Percentiles rank a stretch among this genome's conserved stretches.
phyloP scores from a whole-genome alignment of 2,329 filamentous ascomycete species.

The Venturia pyrina region DNA sequence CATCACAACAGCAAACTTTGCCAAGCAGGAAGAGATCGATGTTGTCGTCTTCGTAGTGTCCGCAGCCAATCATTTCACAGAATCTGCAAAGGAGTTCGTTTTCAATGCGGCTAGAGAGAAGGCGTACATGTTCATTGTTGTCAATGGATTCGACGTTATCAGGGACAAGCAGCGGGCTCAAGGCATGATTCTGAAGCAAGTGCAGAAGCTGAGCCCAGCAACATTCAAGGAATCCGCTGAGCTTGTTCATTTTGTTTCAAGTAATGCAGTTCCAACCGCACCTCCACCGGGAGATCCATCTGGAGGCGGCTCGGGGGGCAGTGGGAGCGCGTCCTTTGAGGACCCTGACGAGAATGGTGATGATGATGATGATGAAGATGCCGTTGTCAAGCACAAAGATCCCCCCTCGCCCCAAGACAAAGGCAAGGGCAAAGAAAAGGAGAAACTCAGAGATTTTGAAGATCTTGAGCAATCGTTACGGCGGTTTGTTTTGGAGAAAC shows the following conservation, averaged over 20 bases:
- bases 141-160: slow-evolving; percentile 94
- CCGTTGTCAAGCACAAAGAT: slow-evolving; percentile 42
- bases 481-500: slow-evolving; percentile 90
- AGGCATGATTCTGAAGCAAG: slow-evolving; percentile 86
- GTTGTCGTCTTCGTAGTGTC: slow-evolving; percentile 98
- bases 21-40: slow-evolving; percentile 94
- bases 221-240: slow-evolving; percentile 90
- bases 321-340: slow-evolving; percentile 21
- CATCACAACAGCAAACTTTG: slow-evolving; percentile 95
- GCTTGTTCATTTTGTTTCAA: slow-evolving; percentile 95
- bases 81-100: slow-evolving; percentile 97
- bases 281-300: slow-evolving; percentile 47
- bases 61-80: slow-evolving; percentile 93
- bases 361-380: slow-evolving; percentile 44
- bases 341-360: slow-evolving; percentile 26
- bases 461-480: slow-evolving; percentile 79
- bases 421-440: slow-evolving; percentile 65
- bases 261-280: slow-evolving; percentile 77
- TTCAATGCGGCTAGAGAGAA: slow-evolving; percentile 92
- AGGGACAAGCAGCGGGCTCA: slow-evolving; percentile 83
- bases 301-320: slow-evolving; percentile 38
- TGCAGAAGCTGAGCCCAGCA: slow-evolving; percentile 74
- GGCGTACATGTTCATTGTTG: slow-evolving; percentile 97
- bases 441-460: slow-evolving; percentile 84
- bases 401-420: slow-evolving; percentile 47